phyloP scores from a whole-genome alignment of 306 rosid species.

The Urtica urens region DNA sequence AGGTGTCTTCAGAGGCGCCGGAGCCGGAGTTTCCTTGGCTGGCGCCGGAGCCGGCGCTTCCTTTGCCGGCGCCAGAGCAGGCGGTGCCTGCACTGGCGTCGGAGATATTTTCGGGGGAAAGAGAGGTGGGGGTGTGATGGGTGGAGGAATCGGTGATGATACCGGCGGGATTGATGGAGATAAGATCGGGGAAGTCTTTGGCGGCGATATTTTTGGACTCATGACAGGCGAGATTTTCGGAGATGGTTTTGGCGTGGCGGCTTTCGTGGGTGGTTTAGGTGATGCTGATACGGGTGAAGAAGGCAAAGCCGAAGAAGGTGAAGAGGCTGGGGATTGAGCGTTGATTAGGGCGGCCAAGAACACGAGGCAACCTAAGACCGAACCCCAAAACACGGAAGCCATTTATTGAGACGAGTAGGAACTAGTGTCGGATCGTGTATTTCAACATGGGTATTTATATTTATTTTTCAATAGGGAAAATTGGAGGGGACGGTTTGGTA shows the following conservation, averaged over 20 bases:
- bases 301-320: constrained; percentile 36
- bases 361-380: constrained; percentile 14
- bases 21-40: constrained; percentile 39
- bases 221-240: constrained; percentile 44
- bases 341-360: constrained; percentile 12
- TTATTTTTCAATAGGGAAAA: background rate
- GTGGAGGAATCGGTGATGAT: constrained; percentile 23
- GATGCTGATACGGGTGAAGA: constrained; percentile 28
- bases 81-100: constrained; percentile 47
- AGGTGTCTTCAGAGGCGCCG: constrained; percentile 32
- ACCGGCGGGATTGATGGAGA: constrained; percentile 40
- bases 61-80: constrained; percentile 51
- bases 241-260: constrained; percentile 41
- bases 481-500: constrained; percentile 19
- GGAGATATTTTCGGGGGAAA: constrained; percentile 56
- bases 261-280: constrained; percentile 32
- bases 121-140: constrained; percentile 32
- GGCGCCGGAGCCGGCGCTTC: constrained; percentile 40
- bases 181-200: constrained; percentile 35
- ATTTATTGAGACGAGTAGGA: constrained; percentile 14
- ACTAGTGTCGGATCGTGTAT: background rate
- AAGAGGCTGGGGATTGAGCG: constrained; percentile 30
- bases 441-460: constrained; percentile 5
- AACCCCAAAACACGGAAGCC: constrained; percentile 24
- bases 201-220: constrained; percentile 43